These are phyloP conservation scores for Carallia brachiata DNA, from an alignment of 345 rosid genomes.

Conservation along the genomic window DNA sequence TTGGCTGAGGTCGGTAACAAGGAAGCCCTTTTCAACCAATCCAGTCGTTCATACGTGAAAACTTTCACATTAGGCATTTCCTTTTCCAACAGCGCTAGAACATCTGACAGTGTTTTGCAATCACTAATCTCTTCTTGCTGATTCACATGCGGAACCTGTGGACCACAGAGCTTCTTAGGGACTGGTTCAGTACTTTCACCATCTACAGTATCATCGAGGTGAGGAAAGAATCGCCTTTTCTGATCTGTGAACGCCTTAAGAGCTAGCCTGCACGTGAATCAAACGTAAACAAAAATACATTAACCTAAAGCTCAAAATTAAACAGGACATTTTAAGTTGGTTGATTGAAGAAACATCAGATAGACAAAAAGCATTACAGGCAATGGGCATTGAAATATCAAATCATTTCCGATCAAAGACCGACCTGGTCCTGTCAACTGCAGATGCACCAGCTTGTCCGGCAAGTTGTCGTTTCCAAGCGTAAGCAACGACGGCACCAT, in stretches of 20 bases:
- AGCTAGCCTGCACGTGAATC: conserved; percentile 58
- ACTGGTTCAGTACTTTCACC: conserved; percentile 38
- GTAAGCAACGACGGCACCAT: conserved; percentile 94
- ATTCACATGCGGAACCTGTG: conserved; percentile 31
- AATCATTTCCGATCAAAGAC: not conserved
- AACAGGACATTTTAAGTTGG: not conserved
- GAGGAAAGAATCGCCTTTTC: conserved; percentile 84
- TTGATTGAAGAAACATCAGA: not conserved
- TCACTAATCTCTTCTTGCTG: conserved; percentile 45
- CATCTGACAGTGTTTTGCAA: conserved; percentile 61
- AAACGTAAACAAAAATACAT: not conserved
- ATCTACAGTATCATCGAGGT: conserved; percentile 59
- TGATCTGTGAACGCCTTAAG: conserved; percentile 94
- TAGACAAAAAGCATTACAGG: not conserved
- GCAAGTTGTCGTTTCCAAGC: conserved; percentile 99
- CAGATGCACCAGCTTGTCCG: conserved; percentile 99
- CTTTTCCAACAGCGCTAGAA: conserved; percentile 54
- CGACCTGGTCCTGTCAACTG: conserved; percentile 93
- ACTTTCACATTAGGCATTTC: conserved; percentile 59
- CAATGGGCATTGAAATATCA: not conserved
- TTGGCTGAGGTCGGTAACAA: conserved; percentile 52
- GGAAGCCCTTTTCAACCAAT: conserved; percentile 86
- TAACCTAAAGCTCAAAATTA: too few relatives aligned
- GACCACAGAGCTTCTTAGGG: conserved; percentile 47
- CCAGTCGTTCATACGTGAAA: conserved; percentile 64